Base-by-base conservation (phyloP, 306 rosid genomes). In the Herpetospermum pedunculosum region DNA sequence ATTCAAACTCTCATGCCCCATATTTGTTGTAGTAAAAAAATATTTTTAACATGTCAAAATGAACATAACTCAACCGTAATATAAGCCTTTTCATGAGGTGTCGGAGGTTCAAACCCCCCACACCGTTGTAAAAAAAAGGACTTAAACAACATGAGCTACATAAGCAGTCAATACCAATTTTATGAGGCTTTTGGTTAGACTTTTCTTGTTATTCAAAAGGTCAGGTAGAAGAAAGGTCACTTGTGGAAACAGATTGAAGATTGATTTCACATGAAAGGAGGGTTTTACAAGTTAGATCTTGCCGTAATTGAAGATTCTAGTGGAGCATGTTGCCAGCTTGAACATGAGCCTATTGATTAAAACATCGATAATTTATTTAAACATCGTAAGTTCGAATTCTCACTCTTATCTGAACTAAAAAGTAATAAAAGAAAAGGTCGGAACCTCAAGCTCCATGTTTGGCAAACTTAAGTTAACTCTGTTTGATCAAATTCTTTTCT, bases 401-500 rank as follows among this genome's bases (percentile, higher is more conserved):
- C 40, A 5, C 40, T 35, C 40, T 35, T 5, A 35, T 35, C 40
- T 35, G 40, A 35, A 35, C 40, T 35, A 35, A 35, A 35, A 35
- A 35, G 8, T 35, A 6, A 35, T 11, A 41, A 10, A 41, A 41
- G 46, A 41, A 41, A 41, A n/a, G n/a, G n/a, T n/a, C n/a, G n/a
- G n/a, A n/a, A n/a, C n/a, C n/a, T n/a, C n/a, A n/a, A n/a, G n/a
- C n/a, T n/a, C n/a, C n/a, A n/a, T n/a, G n/a, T n/a, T n/a, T n/a
- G n/a, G n/a, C n/a, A n/a, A n/a, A n/a, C n/a, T n/a, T n/a, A n/a
- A n/a, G n/a, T n/a, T 52, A 16, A 65, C 65, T 37, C 34, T 47
- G 19, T 73, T 64, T 83, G 13, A 54, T 73, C 40, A 63, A 8
- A 30, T 63, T 44, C 73, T 78, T 30, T 15, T 81, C 79, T 84